These are phyloP conservation scores for Phylloporus arenicola DNA, from an alignment of 768 basidiomycete species.

Conservation along the genomic window DNA sequence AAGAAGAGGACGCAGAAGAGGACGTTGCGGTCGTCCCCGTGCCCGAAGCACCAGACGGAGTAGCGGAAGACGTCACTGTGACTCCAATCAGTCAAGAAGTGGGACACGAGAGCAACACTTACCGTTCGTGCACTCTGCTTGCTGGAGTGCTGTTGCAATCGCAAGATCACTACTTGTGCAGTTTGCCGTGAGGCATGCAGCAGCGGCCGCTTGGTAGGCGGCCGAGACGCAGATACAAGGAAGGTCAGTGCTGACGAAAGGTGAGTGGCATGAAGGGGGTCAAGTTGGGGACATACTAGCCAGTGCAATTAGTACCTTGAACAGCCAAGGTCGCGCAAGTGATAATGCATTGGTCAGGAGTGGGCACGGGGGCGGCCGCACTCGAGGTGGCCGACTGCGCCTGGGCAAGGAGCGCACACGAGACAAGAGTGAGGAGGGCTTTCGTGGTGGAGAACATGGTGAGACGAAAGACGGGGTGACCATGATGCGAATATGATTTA, in stretches of 20 bases:
- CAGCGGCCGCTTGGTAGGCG: constrained; percentile 33
- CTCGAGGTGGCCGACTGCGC: constrained; percentile 14
- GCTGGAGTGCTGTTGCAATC: constrained; percentile 31
- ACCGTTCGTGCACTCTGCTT: constrained; percentile 28
- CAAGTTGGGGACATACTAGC: constrained; percentile 9
- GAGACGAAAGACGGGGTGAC: neutral
- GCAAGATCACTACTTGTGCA: constrained; percentile 31
- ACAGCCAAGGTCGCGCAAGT: too few species aligned
- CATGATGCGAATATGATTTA: neutral
- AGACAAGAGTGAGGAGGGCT: constrained; percentile 12
- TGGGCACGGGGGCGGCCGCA: neutral
- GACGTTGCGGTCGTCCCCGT: neutral
- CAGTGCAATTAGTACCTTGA: too few species aligned
- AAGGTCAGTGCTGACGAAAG: constrained; percentile 32
- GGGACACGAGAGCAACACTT: neutral
- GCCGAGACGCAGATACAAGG: constrained; percentile 35
- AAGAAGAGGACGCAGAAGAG: neutral
- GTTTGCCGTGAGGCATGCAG: constrained; percentile 29
- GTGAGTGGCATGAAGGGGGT: neutral
- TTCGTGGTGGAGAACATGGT: constrained; percentile 20
- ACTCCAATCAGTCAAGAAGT: neutral
- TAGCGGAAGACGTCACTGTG: neutral
- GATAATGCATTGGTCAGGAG: constrained; percentile 8
- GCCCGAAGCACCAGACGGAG: neutral
- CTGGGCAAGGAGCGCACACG: constrained; percentile 14